Evolutionary conservation across 306 rosid species (phyloP).

Genomic region (Purshia tridentata): DNA sequence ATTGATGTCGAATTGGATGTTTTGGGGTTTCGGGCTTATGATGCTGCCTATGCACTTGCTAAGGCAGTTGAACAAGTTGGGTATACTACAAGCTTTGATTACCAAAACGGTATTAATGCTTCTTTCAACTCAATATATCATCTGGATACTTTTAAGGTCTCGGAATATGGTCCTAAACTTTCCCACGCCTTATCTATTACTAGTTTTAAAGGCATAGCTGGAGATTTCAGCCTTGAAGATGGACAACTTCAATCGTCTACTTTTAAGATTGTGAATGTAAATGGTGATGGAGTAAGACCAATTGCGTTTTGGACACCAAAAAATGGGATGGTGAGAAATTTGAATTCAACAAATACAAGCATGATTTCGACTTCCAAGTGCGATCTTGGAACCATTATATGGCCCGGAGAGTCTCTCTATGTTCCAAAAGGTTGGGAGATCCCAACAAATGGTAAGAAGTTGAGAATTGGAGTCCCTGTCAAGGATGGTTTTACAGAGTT

Average conservation of each 20-base stretch:
- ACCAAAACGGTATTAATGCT: not conserved
- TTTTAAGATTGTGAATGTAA: conserved; percentile 41
- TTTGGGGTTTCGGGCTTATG: conserved; percentile 61
- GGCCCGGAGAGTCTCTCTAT: conserved; percentile 47
- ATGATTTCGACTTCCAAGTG: not conserved
- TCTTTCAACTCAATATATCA: conserved; percentile 10
- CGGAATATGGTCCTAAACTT: conserved; percentile 7
- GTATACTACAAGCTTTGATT: not conserved
- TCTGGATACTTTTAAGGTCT: not conserved
- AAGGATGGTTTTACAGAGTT: conserved; percentile 41
- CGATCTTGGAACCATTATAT: conserved; percentile 17
- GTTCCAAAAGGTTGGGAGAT: conserved; percentile 54
- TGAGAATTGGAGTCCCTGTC: conserved; percentile 44
- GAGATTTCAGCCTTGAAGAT: conserved; percentile 23
- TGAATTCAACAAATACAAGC: not conserved
- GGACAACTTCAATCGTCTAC: conserved; percentile 24
- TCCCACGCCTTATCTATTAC: conserved; percentile 13
- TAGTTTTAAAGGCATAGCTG: conserved; percentile 32
- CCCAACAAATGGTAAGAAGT: conserved; percentile 40
- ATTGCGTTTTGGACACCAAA: conserved; percentile 20
- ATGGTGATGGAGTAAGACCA: conserved; percentile 18
- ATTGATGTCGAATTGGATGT: conserved; percentile 22
- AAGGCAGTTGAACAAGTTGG: conserved; percentile 35
- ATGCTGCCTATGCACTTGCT: conserved; percentile 31
- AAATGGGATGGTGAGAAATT: not conserved